These are phyloP conservation scores for Cymbopogon flexuosus DNA, from an alignment of 202 grass and related monocot species.

Conservation along the genomic window DNA sequence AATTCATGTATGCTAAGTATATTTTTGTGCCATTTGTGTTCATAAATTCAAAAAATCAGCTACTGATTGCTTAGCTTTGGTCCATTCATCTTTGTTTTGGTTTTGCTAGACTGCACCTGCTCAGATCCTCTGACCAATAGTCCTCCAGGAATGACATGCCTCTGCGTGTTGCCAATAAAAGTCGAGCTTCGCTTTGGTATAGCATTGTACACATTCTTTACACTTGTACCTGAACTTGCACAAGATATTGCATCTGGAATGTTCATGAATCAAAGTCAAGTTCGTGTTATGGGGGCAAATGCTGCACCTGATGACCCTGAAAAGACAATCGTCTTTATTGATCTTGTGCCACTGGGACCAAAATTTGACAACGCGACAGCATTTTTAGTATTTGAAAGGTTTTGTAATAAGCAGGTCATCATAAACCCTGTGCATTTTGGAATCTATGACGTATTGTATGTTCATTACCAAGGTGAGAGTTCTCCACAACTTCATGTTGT, in stretches of 20 bases:
- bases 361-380: slow-evolving; percentile 56
- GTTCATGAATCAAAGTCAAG: slow-evolving; percentile 78
- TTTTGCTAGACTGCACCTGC: slow-evolving; percentile 76
- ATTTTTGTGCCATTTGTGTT: slow-evolving; percentile 21
- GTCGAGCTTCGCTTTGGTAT: slow-evolving; percentile 72
- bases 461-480: slow-evolving; percentile 67
- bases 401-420: slow-evolving; percentile 78
- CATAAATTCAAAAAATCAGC: slow-evolving; percentile 19
- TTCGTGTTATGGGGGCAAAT: slow-evolving; percentile 96
- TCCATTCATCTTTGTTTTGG: slow-evolving; percentile 19
- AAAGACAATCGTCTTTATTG: slow-evolving; percentile 76
- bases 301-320: slow-evolving; percentile 62
- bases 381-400: slow-evolving; percentile 64
- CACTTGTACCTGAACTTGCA: slow-evolving; percentile 68
- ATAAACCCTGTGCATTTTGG: slow-evolving; percentile 68
- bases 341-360: slow-evolving; percentile 67
- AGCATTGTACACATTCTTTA: slow-evolving; percentile 79
- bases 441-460: slow-evolving; percentile 67
- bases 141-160: slow-evolving; percentile 67
- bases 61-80: slow-evolving; percentile 8
- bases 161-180: slow-evolving; percentile 86
- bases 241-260: slow-evolving; percentile 80
- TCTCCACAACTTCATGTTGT: slow-evolving; percentile 22
- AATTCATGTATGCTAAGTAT: slow-evolving; percentile 56
- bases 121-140: slow-evolving; percentile 70